Percentiles rank a stretch among this genome's conserved stretches.
phyloP scores from a whole-genome alignment of 768 basidiomycete species.

The Termitomyces sp. region DNA sequence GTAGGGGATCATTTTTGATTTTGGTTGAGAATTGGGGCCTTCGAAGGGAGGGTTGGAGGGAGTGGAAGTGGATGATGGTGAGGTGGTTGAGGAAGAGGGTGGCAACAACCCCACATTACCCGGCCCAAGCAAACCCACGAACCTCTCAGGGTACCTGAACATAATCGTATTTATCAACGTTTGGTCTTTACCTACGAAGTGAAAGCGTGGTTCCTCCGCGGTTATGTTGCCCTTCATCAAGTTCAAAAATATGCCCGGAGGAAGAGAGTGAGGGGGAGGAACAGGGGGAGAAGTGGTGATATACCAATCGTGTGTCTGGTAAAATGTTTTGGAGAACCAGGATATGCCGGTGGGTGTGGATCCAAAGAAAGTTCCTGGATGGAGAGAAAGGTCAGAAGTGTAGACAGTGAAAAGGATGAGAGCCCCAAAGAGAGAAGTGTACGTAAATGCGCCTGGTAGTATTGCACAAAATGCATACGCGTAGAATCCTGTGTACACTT shows the following conservation, averaged over 20 bases:
- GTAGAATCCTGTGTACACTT: no score
- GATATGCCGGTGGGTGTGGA: constrained; percentile 39
- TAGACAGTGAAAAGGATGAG: background rate
- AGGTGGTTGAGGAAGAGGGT: constrained; percentile 6
- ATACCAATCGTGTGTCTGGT: constrained; percentile 50
- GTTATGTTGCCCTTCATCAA: no score
- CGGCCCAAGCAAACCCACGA: constrained; percentile 35
- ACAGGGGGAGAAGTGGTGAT: constrained; percentile 30
- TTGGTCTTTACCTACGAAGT: constrained; percentile 59
- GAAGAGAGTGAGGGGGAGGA: no score
- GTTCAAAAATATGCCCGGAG: no score
- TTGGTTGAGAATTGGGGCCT: background rate
- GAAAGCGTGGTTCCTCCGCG: constrained; percentile 8
- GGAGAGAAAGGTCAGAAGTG: background rate
- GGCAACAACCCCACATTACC: constrained; percentile 12
- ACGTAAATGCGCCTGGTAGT: no score
- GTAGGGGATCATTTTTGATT: background rate
- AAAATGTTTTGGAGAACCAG: constrained; percentile 46
- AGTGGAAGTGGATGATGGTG: no score
- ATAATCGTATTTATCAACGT: constrained; percentile 48
- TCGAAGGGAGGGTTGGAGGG: background rate
- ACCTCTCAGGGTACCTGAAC: constrained; percentile 41
- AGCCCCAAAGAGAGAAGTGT: no score
- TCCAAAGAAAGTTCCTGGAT: constrained; percentile 57
- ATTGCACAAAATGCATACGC: no score